Base-by-base conservation (phyloP, 805 yeast species). In the Suhomyces sp. region DNA sequence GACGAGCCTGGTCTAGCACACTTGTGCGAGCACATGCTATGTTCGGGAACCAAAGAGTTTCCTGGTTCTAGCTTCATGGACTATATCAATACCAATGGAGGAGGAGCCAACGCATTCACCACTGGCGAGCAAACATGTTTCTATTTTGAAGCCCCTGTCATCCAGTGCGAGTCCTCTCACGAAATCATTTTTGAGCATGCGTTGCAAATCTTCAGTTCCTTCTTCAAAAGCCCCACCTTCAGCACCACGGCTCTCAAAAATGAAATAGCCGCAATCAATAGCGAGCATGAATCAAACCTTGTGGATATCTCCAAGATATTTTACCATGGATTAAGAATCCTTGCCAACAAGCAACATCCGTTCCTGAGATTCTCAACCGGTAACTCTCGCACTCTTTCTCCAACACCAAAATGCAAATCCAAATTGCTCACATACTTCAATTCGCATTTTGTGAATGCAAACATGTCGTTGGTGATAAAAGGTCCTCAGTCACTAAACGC, bases 1-100 rank as follows among this genome's bases (percentile, higher is more conserved):
- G 77, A 76, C 4, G 58, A 86, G 1, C 83, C 83, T 0, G 99
- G 99, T 0, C 63, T 93, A 35, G 98, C 98, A 0, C 99, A 93
- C 71, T 78, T 89, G 52, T 86, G 96, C 60, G 97, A 90, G 62
- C 97, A 90, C 65, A 75, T 87, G 77, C 49, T 65, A 22, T 72
- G 63, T 56, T 56, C 60, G 50, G 87, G 86, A 2, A 80, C 87
- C 0, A 81, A 78, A 58, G 67, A 74, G 47, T 84, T 65, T 55
- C 85, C 87, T 0, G 62, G 68, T 17, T 75, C 81, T 1, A 76
- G 73, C 37, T 81, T 81, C 54, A 77, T 77, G 46, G 76, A 76
- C 25, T 49, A 65, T 5, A 59, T 86, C 0, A 57, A 73, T 0
- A 63, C 73, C 25, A 64, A 74, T 35, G 85, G 86, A 17, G 94